phyloP scores from a whole-genome alignment of 805 yeast genomes.

The Nakazawaea wyomingensis region DNA sequence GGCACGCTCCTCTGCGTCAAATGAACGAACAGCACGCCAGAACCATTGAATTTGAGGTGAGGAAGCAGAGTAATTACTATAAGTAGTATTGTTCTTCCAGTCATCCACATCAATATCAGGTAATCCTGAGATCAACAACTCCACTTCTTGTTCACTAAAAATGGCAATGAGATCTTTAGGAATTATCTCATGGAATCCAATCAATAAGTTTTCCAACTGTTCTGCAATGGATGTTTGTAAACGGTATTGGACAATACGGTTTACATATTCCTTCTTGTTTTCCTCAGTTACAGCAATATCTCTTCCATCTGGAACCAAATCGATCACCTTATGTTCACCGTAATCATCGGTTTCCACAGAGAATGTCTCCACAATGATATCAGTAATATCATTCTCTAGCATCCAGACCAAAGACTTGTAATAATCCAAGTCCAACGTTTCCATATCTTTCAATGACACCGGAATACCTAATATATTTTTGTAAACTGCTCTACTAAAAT shows the following conservation, averaged over 20 bases:
- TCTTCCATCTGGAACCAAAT: slow-evolving; percentile 76
- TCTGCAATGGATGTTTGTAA: slow-evolving; percentile 77
- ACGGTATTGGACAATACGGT: slow-evolving; percentile 79
- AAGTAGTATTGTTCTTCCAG: slow-evolving; percentile 83
- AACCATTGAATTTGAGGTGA: slow-evolving; percentile 92
- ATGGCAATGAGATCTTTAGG: slow-evolving; percentile 78
- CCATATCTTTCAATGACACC: slow-evolving; percentile 90
- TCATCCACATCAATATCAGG: slow-evolving; percentile 96
- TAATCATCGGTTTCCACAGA: slow-evolving; percentile 91
- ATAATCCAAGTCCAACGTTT: slow-evolving; percentile 85
- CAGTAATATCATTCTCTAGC: slow-evolving; percentile 94
- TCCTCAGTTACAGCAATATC: slow-evolving; percentile 83
- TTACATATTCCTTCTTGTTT: slow-evolving; percentile 86
- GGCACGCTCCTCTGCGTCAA: slow-evolving; percentile 91
- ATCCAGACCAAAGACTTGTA: slow-evolving; percentile 93
- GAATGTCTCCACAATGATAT: slow-evolving; percentile 89
- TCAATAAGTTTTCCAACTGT: slow-evolving; percentile 79
- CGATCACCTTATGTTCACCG: slow-evolving; percentile 82
- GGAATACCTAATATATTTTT: slow-evolving; percentile 75
- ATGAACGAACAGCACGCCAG: slow-evolving; percentile 96
- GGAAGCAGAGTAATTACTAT: slow-evolving; percentile 75
- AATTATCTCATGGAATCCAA: slow-evolving; percentile 87
- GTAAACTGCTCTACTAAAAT: slow-evolving; percentile 92
- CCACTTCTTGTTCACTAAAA: slow-evolving; percentile 94
- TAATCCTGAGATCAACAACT: slow-evolving; percentile 84